These are phyloP conservation scores for Picea abies DNA, from an alignment of 83 land plant species.

Conservation along the genomic window DNA sequence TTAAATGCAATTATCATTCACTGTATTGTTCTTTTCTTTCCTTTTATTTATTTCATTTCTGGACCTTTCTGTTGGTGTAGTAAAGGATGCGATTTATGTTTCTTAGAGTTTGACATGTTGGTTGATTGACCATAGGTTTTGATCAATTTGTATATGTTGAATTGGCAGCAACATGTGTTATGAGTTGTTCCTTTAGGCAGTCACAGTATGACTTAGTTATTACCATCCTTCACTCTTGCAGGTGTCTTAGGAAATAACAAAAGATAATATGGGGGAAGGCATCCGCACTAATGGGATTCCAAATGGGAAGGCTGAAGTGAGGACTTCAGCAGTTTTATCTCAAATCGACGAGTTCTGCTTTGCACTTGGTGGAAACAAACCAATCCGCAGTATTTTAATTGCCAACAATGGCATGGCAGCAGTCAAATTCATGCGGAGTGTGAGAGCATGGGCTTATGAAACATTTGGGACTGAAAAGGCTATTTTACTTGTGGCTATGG, in stretches of 20 bases:
- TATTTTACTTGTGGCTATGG: conserved; percentile 96
- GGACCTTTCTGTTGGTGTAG: not conserved
- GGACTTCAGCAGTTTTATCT: conserved; percentile 46
- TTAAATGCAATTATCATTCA: too few relatives aligned
- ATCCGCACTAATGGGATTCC: conserved; percentile 42
- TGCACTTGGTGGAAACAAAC: conserved; percentile 80
- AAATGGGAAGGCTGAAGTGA: conserved; percentile 47
- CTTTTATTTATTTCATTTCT: not conserved
- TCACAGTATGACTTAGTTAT: not conserved
- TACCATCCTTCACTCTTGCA: not conserved
- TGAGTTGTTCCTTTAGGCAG: not conserved
- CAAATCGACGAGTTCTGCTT: conserved; percentile 86
- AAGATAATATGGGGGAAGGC: conserved; percentile 30
- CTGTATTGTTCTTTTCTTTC: not conserved
- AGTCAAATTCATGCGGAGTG: conserved; percentile 92
- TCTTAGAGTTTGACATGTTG: not conserved
- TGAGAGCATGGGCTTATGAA: conserved; percentile 97
- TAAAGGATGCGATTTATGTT: not conserved
- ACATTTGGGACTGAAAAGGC: conserved; percentile 96
- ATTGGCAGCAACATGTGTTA: not conserved
- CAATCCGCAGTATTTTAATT: conserved; percentile 90
- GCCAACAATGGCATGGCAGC: conserved; percentile 99
- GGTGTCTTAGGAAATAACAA: not conserved
- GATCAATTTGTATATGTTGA: not conserved
- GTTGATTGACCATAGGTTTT: not conserved